A percentile compares a stretch with the other conserved stretches of the same genome.
Evolutionary conservation across 331 rosid species (phyloP).

Genomic region (Cydonia oblonga): DNA sequence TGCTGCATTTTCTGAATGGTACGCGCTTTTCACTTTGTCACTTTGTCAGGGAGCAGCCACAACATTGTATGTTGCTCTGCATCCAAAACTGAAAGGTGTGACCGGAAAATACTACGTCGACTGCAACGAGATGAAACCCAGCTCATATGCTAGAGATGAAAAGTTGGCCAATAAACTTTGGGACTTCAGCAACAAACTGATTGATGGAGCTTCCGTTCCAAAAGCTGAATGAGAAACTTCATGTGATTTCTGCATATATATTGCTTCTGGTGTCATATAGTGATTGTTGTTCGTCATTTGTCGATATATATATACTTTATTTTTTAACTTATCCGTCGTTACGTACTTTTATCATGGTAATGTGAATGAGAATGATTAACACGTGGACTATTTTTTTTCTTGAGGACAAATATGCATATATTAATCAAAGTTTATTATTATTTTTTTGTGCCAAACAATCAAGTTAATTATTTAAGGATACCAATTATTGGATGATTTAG

Average conservation of each 20-base stretch:
- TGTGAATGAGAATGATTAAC: neutral
- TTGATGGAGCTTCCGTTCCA: conserved; percentile 33
- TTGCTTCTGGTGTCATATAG: neutral
- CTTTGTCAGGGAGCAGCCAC: conserved; percentile 74
- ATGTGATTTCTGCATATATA: neutral
- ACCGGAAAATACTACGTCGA: conserved; percentile 66
- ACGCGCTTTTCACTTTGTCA: neutral
- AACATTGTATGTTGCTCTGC: conserved; percentile 73
- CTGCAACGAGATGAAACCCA: conserved; percentile 44
- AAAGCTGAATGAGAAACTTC: conserved; percentile 16
- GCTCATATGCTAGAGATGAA: conserved; percentile 34
- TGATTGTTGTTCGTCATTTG: neutral
- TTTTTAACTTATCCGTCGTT: neutral
- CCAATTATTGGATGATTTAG: neutral
- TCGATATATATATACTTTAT: neutral
- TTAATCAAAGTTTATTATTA: neutral
- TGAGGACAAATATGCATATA: neutral
- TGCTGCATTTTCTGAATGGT: neutral
- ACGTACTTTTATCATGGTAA: neutral
- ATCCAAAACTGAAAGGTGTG: conserved; percentile 63
- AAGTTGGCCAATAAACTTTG: conserved; percentile 50
- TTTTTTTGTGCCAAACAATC: too few species aligned
- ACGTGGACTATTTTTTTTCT: neutral
- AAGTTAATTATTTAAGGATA: neutral
- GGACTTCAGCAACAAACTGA: conserved; percentile 68